Base-by-base conservation (phyloP, 352 stramenopile genomes). In the Ochromonadaceae sp. region DNA sequence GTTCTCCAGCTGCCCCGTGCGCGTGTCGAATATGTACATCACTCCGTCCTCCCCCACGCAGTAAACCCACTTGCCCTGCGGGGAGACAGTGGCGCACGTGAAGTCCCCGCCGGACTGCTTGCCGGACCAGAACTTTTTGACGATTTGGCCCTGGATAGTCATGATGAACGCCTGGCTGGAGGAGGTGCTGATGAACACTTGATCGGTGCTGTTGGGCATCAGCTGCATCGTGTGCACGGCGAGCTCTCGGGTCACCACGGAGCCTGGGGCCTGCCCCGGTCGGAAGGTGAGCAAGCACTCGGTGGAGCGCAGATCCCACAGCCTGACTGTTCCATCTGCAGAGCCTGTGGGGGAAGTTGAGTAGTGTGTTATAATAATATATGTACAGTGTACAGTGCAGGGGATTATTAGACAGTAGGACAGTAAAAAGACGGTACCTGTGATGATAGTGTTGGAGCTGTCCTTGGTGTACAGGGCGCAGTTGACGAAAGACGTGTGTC, bases 401-500 rank as follows among this genome's bases (percentile, higher is more conserved):
- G n/a, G n/a, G n/a, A n/a, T n/a, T n/a, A n/a, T n/a, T n/a, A n/a
- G n/a, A n/a, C n/a, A n/a, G n/a, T n/a, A n/a, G n/a, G n/a, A n/a
- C n/a, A n/a, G n/a, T n/a, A n/a, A n/a, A n/a, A n/a, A n/a, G n/a
- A n/a, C n/a, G n/a, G n/a, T n/a, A n/a, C n/a, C n/a, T n/a, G n/a
- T n/a, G n/a, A n/a, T n/a, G 7, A 20, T 28, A 9, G 5, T 22
- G 1, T 48, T 52, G 5, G 5, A 38, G n/a, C 72, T 78, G 48
- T 90, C 79, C 5, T 67, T 71, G 0, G 77, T 80, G 60, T 83
- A 90, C 14, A 83, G 73, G 3, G 81, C 82, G 17, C 65, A 68
- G 66, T 90, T 88, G 25, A 90, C 84, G 66, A 85, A 90, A 34
- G 82, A 83, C 31, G 84, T 71, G 50, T 90, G 84, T 14, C 83